Evolutionary conservation across 306 rosid genomes (phyloP).

Genomic region (Castanopsis chinensis): DNA sequence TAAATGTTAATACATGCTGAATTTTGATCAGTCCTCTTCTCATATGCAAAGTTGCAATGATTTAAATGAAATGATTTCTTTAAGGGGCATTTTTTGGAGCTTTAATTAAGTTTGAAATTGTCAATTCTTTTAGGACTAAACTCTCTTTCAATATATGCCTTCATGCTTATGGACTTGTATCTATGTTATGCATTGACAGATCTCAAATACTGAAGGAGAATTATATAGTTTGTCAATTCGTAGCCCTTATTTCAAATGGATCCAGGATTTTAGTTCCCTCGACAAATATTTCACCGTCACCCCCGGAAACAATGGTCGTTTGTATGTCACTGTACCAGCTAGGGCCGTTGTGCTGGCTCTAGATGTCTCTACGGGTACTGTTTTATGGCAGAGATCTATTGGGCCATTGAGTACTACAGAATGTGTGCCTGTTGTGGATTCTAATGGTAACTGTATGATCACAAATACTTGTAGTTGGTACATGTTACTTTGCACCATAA

Average conservation of each 20-base stretch:
- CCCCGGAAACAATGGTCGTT: conserved; percentile 74
- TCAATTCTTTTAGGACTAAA: conserved; percentile 4
- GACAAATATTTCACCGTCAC: conserved; percentile 55
- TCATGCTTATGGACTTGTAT: conserved; percentile 3
- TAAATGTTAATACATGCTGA: not conserved
- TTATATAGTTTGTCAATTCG: conserved; percentile 58
- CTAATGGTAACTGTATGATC: conserved; percentile 52
- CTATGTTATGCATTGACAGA: conserved; percentile 37
- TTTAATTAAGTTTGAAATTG: not conserved
- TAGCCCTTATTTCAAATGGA: conserved; percentile 61
- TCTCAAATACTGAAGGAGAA: conserved; percentile 72
- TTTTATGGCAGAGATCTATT: conserved; percentile 67
- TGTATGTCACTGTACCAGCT: conserved; percentile 58
- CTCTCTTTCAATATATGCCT: not conserved
- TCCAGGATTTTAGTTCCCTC: conserved; percentile 68
- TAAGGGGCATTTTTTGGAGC: not conserved
- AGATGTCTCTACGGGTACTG: conserved; percentile 61
- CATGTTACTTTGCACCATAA: not conserved
- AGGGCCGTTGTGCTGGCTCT: conserved; percentile 66
- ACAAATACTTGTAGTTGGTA: not conserved
- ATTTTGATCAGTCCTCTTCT: too few relatives aligned
- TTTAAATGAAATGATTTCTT: not conserved
- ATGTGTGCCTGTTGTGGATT: conserved; percentile 59
- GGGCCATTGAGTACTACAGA: conserved; percentile 63
- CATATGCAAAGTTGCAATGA: too few relatives aligned